Evolutionary conservation across 371 early-diverging fungal genomes (phyloP).

Genomic region (Mucor irregularis): DNA sequence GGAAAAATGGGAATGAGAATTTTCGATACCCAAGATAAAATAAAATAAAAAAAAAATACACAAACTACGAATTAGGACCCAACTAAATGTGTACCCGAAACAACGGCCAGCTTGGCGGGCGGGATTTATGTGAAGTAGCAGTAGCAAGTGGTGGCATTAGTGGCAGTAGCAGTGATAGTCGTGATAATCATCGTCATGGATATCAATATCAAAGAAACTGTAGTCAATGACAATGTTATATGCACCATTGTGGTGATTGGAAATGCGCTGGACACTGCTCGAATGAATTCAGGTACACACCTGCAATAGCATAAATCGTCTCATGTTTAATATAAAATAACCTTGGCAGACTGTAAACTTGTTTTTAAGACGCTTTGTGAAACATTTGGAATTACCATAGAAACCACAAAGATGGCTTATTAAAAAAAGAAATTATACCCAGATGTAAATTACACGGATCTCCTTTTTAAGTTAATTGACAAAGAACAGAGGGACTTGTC

Average conservation of each 20-base stretch:
- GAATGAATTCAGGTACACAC: too few species aligned
- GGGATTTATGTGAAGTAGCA: conserved; percentile 18
- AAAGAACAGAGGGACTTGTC: neutral
- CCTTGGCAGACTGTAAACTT: neutral
- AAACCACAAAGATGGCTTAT: neutral
- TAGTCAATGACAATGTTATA: neutral
- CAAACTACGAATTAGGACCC: conserved; percentile 21
- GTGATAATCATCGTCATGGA: too few species aligned
- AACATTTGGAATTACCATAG: neutral
- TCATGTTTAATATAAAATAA: neutral
- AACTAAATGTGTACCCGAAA: conserved; percentile 27
- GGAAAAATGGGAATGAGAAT: conserved; percentile 9
- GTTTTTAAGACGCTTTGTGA: neutral
- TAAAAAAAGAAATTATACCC: neutral
- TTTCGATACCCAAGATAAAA: conserved; percentile 1
- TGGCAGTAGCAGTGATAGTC: too few species aligned
- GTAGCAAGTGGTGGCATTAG: too few species aligned
- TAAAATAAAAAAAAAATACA: conserved; percentile 6
- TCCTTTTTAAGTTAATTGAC: neutral
- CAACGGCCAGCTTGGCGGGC: conserved; percentile 9
- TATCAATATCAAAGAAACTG: neutral
- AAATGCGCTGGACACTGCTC: too few species aligned
- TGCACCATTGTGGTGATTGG: too few species aligned
- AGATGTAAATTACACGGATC: neutral
- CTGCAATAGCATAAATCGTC: too few species aligned